These are phyloP conservation scores for Neopestalotiopsis sp. DNA, from an alignment of 2,329 filamentous ascomycete genomes.

Conservation along the genomic window DNA sequence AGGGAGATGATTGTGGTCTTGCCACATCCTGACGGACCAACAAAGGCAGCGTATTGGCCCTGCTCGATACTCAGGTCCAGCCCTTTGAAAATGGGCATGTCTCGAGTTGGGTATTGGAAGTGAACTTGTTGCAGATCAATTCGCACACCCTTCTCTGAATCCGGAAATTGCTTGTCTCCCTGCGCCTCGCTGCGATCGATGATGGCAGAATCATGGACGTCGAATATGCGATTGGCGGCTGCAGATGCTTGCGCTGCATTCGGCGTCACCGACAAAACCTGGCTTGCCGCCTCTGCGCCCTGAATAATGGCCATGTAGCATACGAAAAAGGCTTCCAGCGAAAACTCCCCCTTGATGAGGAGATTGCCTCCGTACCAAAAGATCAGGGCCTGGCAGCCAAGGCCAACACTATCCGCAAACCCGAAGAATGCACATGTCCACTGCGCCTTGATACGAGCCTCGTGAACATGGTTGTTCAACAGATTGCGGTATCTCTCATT, in stretches of 20 bases:
- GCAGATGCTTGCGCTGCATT: constrained; percentile 63
- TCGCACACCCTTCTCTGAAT: constrained; percentile 50
- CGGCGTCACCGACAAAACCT: constrained; percentile 66
- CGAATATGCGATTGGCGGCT: constrained; percentile 55
- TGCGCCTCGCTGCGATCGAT: not conserved
- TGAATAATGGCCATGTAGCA: constrained; percentile 69
- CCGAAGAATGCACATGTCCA: constrained; percentile 68
- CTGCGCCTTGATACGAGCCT: constrained; percentile 63
- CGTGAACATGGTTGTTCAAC: constrained; percentile 59
- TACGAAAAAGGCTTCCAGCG: constrained; percentile 51
- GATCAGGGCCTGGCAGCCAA: constrained; percentile 64
- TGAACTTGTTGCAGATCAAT: constrained; percentile 58
- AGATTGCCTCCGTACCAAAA: constrained; percentile 69
- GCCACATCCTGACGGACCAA: constrained; percentile 72
- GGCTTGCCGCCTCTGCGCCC: constrained; percentile 67
- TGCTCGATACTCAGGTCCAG: constrained; percentile 65
- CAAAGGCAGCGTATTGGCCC: constrained; percentile 70
- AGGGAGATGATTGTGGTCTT: constrained; percentile 72
- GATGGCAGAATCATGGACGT: constrained; percentile 30
- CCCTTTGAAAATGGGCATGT: constrained; percentile 54
- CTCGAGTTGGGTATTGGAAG: constrained; percentile 60
- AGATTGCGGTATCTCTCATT: constrained; percentile 62
- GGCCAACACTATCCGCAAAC: constrained; percentile 66
- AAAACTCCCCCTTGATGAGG: constrained; percentile 52
- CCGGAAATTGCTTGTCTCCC: constrained; percentile 38